phyloP scores from a whole-genome alignment of 306 rosid species.

The Malus sylvestris region DNA sequence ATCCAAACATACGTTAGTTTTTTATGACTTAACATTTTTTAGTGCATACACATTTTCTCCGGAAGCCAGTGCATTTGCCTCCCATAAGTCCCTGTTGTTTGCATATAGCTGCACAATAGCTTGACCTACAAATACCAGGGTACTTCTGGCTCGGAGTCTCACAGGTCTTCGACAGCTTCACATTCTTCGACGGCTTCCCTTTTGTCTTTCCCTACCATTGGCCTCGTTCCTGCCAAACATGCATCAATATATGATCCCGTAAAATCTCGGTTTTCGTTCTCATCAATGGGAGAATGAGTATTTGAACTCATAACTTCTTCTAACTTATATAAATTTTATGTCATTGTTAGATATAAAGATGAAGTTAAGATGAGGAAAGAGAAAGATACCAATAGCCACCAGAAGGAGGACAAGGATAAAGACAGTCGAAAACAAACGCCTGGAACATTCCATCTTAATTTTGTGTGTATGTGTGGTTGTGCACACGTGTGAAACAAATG shows the following conservation, averaged over 20 bases:
- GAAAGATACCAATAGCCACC: not conserved
- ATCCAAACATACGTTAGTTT: not conserved
- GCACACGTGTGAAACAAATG: not conserved
- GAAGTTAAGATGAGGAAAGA: not conserved
- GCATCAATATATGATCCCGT: not conserved
- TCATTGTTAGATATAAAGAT: not conserved
- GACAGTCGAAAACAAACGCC: not conserved
- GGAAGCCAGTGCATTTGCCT: not conserved
- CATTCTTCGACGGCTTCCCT: not conserved
- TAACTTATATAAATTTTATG: too few species aligned
- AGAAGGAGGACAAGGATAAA: not conserved
- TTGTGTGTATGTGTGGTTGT: not conserved
- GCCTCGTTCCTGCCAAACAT: not conserved
- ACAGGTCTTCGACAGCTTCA: not conserved
- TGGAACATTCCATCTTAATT: not conserved
- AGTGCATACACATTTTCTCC: not conserved
- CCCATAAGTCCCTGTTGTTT: not conserved
- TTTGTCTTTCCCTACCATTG: not conserved
- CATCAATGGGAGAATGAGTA: not conserved
- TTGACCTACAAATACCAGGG: not conserved
- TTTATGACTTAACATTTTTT: not conserved
- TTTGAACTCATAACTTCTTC: not conserved
- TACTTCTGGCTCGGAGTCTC: not conserved
- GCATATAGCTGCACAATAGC: not conserved
- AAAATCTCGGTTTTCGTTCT: not conserved